phyloP scores from a whole-genome alignment of 768 basidiomycete species.

The Calocybe gangraenosa region DNA sequence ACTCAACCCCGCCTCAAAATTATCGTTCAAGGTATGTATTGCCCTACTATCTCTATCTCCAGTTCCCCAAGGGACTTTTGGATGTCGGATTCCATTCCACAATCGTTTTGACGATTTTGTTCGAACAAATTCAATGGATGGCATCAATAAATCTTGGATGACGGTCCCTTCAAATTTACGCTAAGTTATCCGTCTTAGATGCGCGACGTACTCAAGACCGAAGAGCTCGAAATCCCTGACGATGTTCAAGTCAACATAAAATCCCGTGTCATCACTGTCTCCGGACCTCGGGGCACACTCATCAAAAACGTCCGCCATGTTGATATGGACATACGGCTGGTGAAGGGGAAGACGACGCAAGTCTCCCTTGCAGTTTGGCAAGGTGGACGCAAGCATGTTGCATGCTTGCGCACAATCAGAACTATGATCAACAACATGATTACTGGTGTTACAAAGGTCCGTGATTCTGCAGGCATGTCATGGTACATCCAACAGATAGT shows the following conservation, averaged over 20 bases:
- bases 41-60: constrained; percentile 10
- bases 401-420: constrained; percentile 94
- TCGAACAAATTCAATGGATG: constrained; percentile 16
- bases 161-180: constrained; percentile 18
- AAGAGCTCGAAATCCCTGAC: constrained; percentile 88
- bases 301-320: constrained; percentile 91
- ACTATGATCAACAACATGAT: constrained; percentile 97
- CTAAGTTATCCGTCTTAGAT: constrained; percentile 53
- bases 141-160: constrained; percentile 29
- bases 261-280: constrained; percentile 87
- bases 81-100: constrained; percentile 13
- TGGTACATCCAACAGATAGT: neutral
- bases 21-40: constrained; percentile 36
- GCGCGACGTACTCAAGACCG: constrained; percentile 90
- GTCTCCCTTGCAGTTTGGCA: constrained; percentile 97
- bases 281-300: constrained; percentile 89
- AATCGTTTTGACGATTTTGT: constrained; percentile 20
- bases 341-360: constrained; percentile 74
- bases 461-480: constrained; percentile 9
- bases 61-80: constrained; percentile 14
- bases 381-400: constrained; percentile 96
- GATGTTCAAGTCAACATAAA: constrained; percentile 85
- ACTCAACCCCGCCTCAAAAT: constrained; percentile 31
- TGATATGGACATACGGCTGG: constrained; percentile 87
- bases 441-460: constrained; percentile 91